phyloP scores from a whole-genome alignment of 768 basidiomycete species.

The Amanita polypyramis region DNA sequence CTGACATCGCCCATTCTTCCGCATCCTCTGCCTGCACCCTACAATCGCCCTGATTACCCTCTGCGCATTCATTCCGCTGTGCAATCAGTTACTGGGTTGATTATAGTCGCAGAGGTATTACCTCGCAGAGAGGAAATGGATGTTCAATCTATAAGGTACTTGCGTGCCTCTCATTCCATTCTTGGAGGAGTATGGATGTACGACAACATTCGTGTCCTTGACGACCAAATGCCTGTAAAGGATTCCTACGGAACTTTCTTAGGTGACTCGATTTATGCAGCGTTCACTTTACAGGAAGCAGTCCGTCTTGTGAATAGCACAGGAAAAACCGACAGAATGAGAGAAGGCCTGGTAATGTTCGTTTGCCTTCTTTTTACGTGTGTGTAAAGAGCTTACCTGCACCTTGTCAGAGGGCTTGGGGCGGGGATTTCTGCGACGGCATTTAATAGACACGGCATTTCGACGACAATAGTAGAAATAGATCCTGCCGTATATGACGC shows the following conservation, averaged over 20 bases:
- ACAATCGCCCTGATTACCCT: conserved; percentile 39
- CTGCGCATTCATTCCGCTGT: conserved; percentile 60
- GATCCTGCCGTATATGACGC: conserved; percentile 86
- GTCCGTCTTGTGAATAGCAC: conserved; percentile 57
- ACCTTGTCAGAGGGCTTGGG: conserved; percentile 66
- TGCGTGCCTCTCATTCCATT: conserved; percentile 56
- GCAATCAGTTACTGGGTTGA: conserved; percentile 67
- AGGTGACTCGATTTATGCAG: conserved; percentile 73
- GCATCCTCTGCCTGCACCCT: conserved; percentile 39
- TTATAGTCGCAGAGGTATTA: conserved; percentile 70
- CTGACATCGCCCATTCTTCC: conserved; percentile 49
- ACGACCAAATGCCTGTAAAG: conserved; percentile 27
- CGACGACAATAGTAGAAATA: conserved; percentile 83
- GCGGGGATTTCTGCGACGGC: conserved; percentile 73
- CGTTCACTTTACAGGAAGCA: conserved; percentile 85
- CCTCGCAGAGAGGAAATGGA: conserved; percentile 25
- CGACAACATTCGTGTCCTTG: conserved; percentile 30
- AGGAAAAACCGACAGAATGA: conserved; percentile 20
- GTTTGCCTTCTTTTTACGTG: conserved; percentile 13
- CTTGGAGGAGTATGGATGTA: conserved; percentile 77
- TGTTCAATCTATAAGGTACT: conserved; percentile 45
- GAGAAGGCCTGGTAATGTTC: conserved; percentile 68
- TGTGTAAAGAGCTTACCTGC: conserved; percentile 6
- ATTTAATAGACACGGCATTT: conserved; percentile 56
- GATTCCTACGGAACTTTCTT: conserved; percentile 46